Evolutionary conservation across 1,139 yeast genomes (phyloP), one percentile per base, ranked within the genome.

Genomic region (Lodderomyces beijingensis): DNA sequence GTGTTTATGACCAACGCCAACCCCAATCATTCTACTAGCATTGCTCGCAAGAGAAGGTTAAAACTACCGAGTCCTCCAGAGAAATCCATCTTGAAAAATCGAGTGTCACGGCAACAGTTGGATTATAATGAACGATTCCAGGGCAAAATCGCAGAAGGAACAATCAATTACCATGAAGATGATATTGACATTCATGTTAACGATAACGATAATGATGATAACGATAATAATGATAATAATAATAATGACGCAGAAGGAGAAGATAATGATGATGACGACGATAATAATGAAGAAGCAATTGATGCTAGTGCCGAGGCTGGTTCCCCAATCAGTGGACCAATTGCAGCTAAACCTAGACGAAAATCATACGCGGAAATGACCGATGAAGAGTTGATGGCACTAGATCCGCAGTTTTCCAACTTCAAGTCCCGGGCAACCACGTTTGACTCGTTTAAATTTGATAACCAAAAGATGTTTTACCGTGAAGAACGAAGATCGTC

Each of bases 341-440:
- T 32, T 3, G 20, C 20, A 12, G 27, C 23, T 9, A 4, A 32
- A 18, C 44, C 52, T 1, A 53, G 76, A 30, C 62, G 77, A 41
- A 77, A 77, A 49, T 73, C 80, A 21, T 70, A 77, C 44, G 70
- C 75, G 9, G 80, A 70, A 3, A 74, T 81, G 84, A 66, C 82
- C 3, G 67, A 74, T 47, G 81, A 75, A 42, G 87, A 81, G 50
- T 57, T 81, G 32, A 57, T 77, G 47, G 77, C 72, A 4, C 53
- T 79, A 46, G 88, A 79, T 51, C 65, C 74, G 2, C 83, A 77
- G 45, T 79, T 64, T 45, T 45, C 47, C 38, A 46, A 57, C 17
- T 55, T 68, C 9, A 54, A 50, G 38, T 53, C 63, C 7, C 61
- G 53, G 35, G 47, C 53, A 3, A 45, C 59, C 12, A 57, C 63